phyloP scores from a whole-genome alignment of 2,329 filamentous ascomycete species.

The Drechslerella dactyloides region DNA sequence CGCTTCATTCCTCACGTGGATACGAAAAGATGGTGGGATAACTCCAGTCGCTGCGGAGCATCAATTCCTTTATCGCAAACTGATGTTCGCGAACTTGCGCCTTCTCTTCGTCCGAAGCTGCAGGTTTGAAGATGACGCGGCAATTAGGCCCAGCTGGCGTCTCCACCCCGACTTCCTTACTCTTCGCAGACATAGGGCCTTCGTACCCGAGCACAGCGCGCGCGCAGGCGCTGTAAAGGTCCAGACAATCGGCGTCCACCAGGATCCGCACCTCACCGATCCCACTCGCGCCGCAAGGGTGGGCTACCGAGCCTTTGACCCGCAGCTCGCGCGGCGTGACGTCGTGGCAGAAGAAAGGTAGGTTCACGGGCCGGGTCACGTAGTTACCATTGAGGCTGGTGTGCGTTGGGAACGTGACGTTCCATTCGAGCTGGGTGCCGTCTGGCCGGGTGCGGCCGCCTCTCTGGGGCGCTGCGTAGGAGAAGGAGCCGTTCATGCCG shows the following conservation, averaged over 20 bases:
- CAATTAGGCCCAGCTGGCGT: constrained; percentile 6
- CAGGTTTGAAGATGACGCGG: constrained; percentile 10
- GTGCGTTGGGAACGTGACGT: constrained; percentile 62
- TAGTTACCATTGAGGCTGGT: constrained; percentile 52
- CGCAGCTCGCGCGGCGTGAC: constrained; percentile 65
- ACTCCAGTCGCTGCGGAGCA: constrained; percentile 5
- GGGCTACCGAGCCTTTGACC: constrained; percentile 58
- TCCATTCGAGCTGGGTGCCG: constrained; percentile 67
- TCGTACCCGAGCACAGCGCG: constrained; percentile 12
- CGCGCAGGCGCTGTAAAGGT: constrained; percentile 27
- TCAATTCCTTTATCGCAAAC: constrained; percentile 34
- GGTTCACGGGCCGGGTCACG: constrained; percentile 58
- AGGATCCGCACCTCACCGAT: constrained; percentile 61
- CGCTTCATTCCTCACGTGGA: constrained; percentile 10
- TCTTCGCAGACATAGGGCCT: too few species aligned
- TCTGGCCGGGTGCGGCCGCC: constrained; percentile 65
- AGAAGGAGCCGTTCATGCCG: constrained; percentile 52
- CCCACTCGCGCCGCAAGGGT: constrained; percentile 64
- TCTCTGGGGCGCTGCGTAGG: constrained; percentile 62
- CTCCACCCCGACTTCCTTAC: constrained; percentile 3
- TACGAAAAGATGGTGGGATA: constrained; percentile 24
- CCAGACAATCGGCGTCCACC: constrained; percentile 54
- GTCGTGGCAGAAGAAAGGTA: constrained; percentile 73
- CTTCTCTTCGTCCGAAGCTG: constrained; percentile 6
- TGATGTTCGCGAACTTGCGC: background rate